A percentile compares a stretch with the other conserved stretches of the same genome.
Evolutionary conservation across 176 grass and related monocot genomes (phyloP).

Genomic region (Musa troglodytarum): DNA sequence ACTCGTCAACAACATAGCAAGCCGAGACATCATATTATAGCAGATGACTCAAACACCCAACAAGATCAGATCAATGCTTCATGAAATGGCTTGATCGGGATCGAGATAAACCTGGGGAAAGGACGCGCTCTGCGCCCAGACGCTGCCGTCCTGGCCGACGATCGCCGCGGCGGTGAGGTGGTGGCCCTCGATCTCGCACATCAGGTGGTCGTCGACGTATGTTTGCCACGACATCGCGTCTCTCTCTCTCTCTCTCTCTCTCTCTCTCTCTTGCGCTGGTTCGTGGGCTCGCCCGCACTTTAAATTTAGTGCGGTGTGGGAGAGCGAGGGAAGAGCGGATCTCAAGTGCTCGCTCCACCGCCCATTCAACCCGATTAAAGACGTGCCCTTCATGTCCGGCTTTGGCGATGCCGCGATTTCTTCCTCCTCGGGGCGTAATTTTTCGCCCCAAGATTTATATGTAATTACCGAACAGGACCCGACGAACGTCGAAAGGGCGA

Average conservation of each 20-base stretch:
- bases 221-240: slow-evolving; percentile 3
- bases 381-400: background rate
- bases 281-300: background rate
- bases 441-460: too few relatives aligned
- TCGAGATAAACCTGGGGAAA: background rate
- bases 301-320: background rate
- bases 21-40: background rate
- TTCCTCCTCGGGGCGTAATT: background rate
- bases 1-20: background rate
- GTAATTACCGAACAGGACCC: too few relatives aligned
- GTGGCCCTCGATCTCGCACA: slow-evolving; percentile 3
- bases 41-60: background rate
- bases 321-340: background rate
- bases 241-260: background rate
- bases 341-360: background rate
- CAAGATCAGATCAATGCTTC: background rate
- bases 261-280: background rate
- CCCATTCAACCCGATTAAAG: background rate
- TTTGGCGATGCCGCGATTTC: background rate
- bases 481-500: background rate
- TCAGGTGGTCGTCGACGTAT: slow-evolving; percentile 8
- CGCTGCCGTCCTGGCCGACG: slow-evolving; percentile 2
- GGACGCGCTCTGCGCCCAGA: background rate
- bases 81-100: too few relatives aligned
- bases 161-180: background rate